Base-by-base conservation (phyloP, 2,329 filamentous ascomycete species). In the Stachybotrys chlorohalonatus region DNA sequence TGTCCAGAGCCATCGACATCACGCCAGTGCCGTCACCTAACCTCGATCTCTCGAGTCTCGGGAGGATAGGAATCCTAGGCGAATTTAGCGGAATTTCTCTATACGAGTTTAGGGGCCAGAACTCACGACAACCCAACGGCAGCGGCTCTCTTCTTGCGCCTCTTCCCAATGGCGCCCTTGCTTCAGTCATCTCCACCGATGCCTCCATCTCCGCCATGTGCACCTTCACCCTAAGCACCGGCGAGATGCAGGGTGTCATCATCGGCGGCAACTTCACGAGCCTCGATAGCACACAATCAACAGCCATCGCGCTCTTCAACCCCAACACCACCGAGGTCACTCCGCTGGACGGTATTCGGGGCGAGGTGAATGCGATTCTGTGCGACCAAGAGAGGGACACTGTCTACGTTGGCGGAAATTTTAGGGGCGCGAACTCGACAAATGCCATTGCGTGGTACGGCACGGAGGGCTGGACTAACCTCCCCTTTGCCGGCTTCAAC, bases 221-320 rank as follows among this genome's bases (percentile, higher is more conserved):
- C 74, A 75, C 86, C 17, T 89, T 93, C 63, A 77, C 84, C 52
- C 73, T 79, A 62, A 77, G 79, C 55, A 80, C 89, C 69, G 87
- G 88, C 59, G 80, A 77, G 6, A 72, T 86, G 55, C 77, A 81
- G n/a, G 86, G 87, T 47, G 82, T 97, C 31, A 81, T 97, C 51
- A 81, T 99, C 15, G 94, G 89, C 54, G 94, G 94, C 51, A 97
- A 97, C 74, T 99, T 99, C 68, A 97, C 94, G 36, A 95, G 90
- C 68, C 74, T 99, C 58, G 89, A 86, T 56, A 85, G 85, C 56
- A 79, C 86, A 55, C 75, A 89, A 65, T 90, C 91, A 2, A 84
- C 84, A 53, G 89, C 89, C 49, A 83, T 95, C 55, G 94, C 92
- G 30, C 69, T 95, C 50, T 91, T 92, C 73, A 83, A 96, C 67